Evolutionary conservation across 179 eudicot genomes (phyloP), one percentile per base, ranked within the genome.

Genomic region (Beta corolliflora): DNA sequence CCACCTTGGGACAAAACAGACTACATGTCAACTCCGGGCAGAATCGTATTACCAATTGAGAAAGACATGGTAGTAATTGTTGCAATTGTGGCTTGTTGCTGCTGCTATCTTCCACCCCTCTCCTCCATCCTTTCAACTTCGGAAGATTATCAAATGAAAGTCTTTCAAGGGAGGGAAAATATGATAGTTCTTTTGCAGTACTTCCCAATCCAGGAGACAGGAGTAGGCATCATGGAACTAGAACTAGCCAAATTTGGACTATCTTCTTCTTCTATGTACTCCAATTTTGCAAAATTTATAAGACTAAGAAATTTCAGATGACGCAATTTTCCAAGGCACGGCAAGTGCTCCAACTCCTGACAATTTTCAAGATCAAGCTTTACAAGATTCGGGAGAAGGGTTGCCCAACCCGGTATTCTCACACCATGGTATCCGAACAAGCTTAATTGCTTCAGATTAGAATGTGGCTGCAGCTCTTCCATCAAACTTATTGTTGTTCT

Each of bases 101-200:
- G 11, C 21, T 11, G 53, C 53, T 48, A 48, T 48, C 11, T 7
- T 9, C 59, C 19, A 23, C 19, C 31, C 8, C 59, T 45, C 11
- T 46, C 2, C 16, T 6, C 83, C 83, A 83, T 67, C 77, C 80
- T 75, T 70, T 80, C 74, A 80, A 70, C 66, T 61, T 69, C 1
- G 80, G 80, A 60, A 83, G 13, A 0, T 36, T 4, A 7, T 3
- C 0, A 11, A 80, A 44, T 2, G 4, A 0, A 11, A 80, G 73
- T 44, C 21, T 29, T 50, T 70, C 77, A 44, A 83, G 83, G 31
- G 44, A 69, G 3, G 83, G 83, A 76, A 80, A 80, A 66, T 80
- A 48, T 48, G 41, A 21, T 19, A 45, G 6, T 10, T 21, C 19
- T 65, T 44, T 14, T 19, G 12, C n/a, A 8, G 18, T 19, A 0